Evolutionary conservation across 2,329 filamentous ascomycete genomes (phyloP).

Genomic region (Epichloe brachyelytri): DNA sequence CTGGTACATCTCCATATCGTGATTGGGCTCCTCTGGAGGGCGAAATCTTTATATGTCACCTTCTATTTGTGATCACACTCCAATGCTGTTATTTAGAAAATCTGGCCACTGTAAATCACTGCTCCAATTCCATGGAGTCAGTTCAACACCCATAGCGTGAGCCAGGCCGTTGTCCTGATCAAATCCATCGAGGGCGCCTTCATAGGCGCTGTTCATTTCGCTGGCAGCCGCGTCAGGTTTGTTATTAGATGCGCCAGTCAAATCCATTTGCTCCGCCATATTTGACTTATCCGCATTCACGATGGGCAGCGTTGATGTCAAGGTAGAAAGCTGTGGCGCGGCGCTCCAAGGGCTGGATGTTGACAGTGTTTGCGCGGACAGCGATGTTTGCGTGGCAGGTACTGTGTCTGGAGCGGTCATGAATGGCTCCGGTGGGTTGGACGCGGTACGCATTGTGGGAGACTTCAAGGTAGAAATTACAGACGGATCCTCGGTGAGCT

Average conservation of each 20-base stretch:
- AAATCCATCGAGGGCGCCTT: constrained; percentile 33
- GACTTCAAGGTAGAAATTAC: constrained; percentile 7
- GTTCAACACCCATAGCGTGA: constrained; percentile 28
- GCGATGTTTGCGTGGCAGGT: background rate
- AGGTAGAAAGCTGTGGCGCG: background rate
- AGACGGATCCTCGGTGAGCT: constrained; percentile 17
- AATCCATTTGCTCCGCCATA: constrained; percentile 9
- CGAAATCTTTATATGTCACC: too few species aligned
- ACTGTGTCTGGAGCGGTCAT: background rate
- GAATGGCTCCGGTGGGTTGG: background rate
- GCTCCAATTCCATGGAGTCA: constrained; percentile 22
- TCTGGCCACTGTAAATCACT: constrained; percentile 21
- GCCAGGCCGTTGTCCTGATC: constrained; percentile 32
- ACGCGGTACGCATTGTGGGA: background rate
- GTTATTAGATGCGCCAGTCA: constrained; percentile 8
- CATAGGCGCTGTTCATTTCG: constrained; percentile 38
- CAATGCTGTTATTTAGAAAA: constrained; percentile 19
- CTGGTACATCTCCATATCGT: too few species aligned
- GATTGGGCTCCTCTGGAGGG: too few species aligned
- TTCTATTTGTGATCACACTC: constrained; percentile 9
- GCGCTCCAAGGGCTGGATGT: constrained; percentile 1
- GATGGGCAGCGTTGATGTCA: background rate
- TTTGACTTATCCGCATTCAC: background rate
- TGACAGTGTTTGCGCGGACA: background rate
- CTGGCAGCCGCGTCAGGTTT: constrained; percentile 21